phyloP scores from a whole-genome alignment of 257 asterid species.

The Capsicum baccatum region DNA sequence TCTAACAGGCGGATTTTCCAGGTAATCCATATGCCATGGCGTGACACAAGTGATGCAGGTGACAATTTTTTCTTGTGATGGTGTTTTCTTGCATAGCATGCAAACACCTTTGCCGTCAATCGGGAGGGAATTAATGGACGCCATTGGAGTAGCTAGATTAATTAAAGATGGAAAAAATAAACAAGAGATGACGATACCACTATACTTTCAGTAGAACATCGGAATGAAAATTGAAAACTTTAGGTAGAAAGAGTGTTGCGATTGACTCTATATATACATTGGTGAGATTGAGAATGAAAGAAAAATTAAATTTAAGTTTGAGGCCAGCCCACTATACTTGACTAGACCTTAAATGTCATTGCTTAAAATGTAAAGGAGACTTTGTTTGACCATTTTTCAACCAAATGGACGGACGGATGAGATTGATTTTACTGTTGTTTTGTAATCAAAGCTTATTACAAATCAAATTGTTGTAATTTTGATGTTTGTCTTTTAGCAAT shows the following conservation, averaged over 20 bases:
- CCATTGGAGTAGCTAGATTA: conserved; percentile 41
- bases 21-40: conserved; percentile 83
- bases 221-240: background rate
- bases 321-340: background rate
- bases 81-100: conserved; percentile 67
- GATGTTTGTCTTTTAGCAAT: background rate
- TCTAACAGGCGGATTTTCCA: conserved; percentile 43
- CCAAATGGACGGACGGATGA: background rate
- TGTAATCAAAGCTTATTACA: background rate
- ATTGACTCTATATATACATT: background rate
- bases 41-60: conserved; percentile 69
- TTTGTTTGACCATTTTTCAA: background rate
- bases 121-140: conserved; percentile 54
- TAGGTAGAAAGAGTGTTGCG: background rate
- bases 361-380: background rate
- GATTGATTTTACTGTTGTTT: background rate
- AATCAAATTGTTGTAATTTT: background rate
- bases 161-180: background rate
- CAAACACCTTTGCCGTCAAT: conserved; percentile 72
- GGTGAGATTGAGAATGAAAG: background rate
- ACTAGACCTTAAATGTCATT: background rate
- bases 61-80: conserved; percentile 50
- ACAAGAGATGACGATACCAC: background rate
- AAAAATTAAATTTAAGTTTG: background rate
- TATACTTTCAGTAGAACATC: too few species aligned